Conservation (phyloP, 2,329 filamentous ascomycete species). For the Penicillium frequentans region DNA sequence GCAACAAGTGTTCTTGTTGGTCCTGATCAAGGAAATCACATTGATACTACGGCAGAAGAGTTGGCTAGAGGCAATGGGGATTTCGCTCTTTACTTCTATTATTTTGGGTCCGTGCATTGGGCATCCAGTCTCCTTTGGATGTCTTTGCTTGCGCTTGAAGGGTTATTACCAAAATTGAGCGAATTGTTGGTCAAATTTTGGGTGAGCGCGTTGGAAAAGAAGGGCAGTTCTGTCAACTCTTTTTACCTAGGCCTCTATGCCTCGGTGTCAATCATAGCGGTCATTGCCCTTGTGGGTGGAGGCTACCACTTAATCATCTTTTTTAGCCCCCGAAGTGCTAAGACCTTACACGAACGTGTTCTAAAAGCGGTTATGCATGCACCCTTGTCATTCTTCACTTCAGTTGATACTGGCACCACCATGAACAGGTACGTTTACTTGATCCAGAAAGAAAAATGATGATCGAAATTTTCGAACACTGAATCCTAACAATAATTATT, state of each 20-base stretch:
- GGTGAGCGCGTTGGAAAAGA: neutral
- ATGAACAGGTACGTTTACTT: neutral
- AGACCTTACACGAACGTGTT: neutral
- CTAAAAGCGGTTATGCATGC: neutral
- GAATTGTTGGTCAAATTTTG: neutral
- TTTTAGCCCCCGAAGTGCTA: neutral
- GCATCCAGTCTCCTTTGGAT: neutral
- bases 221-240: neutral
- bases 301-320: neutral
- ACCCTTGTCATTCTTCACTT: constrained; percentile 1
- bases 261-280: neutral
- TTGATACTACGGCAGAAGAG: neutral
- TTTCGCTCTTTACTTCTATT: neutral
- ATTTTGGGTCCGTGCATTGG: neutral
- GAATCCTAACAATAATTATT: too few species aligned
- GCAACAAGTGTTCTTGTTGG: neutral
- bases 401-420: neutral
- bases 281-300: neutral
- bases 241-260: constrained; percentile 1
- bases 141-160: neutral
- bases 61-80: neutral
- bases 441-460: too few species aligned
- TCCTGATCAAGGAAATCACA: too few species aligned
- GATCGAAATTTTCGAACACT: too few species aligned
- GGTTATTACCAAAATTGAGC: neutral